These are phyloP conservation scores for Kuraishia piskuri DNA, from an alignment of 805 yeast genomes.

Conservation along the genomic window DNA sequence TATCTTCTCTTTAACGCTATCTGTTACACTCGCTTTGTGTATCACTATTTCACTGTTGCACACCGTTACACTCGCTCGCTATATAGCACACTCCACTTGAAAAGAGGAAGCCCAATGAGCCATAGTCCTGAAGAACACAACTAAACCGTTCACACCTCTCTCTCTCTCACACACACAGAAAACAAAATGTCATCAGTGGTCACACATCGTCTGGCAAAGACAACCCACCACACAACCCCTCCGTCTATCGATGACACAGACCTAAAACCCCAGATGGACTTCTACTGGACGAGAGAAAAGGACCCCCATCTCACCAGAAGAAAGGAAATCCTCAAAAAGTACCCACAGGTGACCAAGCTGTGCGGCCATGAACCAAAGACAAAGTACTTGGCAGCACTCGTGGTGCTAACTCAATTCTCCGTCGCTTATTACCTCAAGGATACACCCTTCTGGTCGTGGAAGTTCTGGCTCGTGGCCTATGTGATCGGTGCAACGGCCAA, in stretches of 20 bases:
- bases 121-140: not conserved
- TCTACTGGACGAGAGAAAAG: conserved; percentile 73
- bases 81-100: too few species aligned
- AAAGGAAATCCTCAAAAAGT: conserved; percentile 58
- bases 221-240: conserved; percentile 8
- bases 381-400: conserved; percentile 61
- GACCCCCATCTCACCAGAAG: conserved; percentile 80
- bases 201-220: not conserved
- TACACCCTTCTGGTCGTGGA: conserved; percentile 40
- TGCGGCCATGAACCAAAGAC: conserved; percentile 85
- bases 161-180: too few species aligned
- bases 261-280: conserved; percentile 31
- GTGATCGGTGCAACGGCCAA: conserved; percentile 79
- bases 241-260: conserved; percentile 25
- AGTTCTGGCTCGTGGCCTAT: conserved; percentile 59
- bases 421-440: conserved; percentile 56
- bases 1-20: too few species aligned
- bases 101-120: not conserved
- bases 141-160: too few species aligned
- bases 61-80: not conserved
- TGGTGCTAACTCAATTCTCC: conserved; percentile 59
- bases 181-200: not conserved
- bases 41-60: not conserved
- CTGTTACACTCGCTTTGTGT: not conserved
- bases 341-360: conserved; percentile 74